Conservation (phyloP, 2,329 filamentous ascomycete species). For the Dichotomopilus funicola region DNA sequence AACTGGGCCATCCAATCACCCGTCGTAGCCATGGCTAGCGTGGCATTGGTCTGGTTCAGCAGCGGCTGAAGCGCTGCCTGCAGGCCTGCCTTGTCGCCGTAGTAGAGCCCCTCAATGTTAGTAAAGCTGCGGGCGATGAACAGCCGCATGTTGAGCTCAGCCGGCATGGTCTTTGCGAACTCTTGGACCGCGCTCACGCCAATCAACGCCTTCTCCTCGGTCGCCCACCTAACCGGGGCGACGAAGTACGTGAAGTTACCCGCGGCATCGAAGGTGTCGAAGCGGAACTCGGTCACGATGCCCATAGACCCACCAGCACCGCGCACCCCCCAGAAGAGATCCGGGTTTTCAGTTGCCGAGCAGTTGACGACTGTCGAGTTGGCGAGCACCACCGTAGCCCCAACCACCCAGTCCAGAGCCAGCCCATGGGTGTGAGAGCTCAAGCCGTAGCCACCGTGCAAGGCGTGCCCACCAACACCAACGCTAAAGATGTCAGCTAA, state of each 20-base stretch:
- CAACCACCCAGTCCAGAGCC: conserved; percentile 32
- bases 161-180: conserved; percentile 31
- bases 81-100: conserved; percentile 32
- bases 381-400: conserved; percentile 33
- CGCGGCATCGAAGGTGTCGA: conserved; percentile 35
- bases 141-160: conserved; percentile 38
- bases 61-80: conserved; percentile 30
- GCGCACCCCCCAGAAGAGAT: conserved; percentile 39
- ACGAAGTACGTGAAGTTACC: conserved; percentile 29
- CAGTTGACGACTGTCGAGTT: conserved; percentile 31
- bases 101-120: conserved; percentile 35
- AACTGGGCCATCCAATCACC: conserved; percentile 29
- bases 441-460: conserved; percentile 36
- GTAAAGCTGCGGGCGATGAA: conserved; percentile 31
- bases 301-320: conserved; percentile 37
- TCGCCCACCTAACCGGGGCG: conserved; percentile 26
- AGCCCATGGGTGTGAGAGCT: conserved; percentile 32
- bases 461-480: conserved; percentile 34
- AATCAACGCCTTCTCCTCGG: conserved; percentile 22
- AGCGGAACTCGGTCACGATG: conserved; percentile 34
- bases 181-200: conserved; percentile 28
- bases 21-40: conserved; percentile 28
- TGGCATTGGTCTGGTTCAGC: conserved; percentile 30
- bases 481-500: conserved; percentile 25
- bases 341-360: conserved; percentile 31